These are phyloP conservation scores for Typha latifolia DNA, from an alignment of 176 grass and related monocot genomes.

Conservation along the genomic window DNA sequence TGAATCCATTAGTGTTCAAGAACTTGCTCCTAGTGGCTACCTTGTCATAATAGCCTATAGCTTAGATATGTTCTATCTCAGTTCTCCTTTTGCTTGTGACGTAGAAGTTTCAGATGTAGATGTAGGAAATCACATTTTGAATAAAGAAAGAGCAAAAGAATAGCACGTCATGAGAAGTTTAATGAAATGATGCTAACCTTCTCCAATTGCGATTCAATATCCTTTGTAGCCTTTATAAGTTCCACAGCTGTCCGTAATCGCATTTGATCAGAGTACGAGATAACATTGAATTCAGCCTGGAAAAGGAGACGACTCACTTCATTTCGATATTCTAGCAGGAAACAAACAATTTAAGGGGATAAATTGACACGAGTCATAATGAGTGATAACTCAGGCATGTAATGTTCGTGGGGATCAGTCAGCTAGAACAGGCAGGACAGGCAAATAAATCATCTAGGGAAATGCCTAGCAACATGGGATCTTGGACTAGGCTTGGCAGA, in stretches of 20 bases:
- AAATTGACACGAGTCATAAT: conserved; percentile 6
- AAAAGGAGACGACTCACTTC: conserved; percentile 12
- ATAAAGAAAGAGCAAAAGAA: background rate
- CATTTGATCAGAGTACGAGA: conserved; percentile 84
- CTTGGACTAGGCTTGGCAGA: too few species aligned
- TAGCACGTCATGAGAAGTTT: conserved; percentile 4
- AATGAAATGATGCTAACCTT: conserved; percentile 28
- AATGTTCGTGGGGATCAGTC: too few species aligned
- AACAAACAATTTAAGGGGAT: background rate
- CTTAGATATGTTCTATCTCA: too few species aligned
- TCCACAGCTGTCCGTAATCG: conserved; percentile 86
- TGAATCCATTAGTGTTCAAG: background rate
- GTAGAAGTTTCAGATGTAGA: too few species aligned
- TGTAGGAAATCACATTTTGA: background rate
- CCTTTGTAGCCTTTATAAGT: conserved; percentile 76
- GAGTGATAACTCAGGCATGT: background rate
- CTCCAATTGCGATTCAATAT: conserved; percentile 82
- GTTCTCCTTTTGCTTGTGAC: too few species aligned
- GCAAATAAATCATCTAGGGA: too few species aligned
- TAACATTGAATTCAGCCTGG: conserved; percentile 83
- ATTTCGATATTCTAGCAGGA: background rate
- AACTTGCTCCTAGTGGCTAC: background rate
- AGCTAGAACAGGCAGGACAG: too few species aligned
- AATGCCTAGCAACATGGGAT: too few species aligned
- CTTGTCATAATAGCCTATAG: too few species aligned